Conservation (phyloP, 1,284 basidiomycete species). For the Ganoderma lucidum region DNA sequence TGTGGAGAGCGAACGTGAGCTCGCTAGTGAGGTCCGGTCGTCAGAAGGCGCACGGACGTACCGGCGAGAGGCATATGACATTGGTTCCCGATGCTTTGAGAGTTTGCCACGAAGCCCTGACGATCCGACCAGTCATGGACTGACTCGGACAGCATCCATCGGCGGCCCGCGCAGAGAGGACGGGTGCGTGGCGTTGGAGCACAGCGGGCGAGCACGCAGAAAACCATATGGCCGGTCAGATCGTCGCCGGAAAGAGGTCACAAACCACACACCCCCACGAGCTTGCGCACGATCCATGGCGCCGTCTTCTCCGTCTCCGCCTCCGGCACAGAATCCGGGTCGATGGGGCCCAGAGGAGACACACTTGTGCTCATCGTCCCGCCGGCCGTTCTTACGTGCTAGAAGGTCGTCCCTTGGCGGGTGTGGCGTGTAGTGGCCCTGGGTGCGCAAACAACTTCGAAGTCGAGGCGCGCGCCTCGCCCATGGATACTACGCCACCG, state of each 20-base stretch:
- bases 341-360: slow-evolving; percentile 61
- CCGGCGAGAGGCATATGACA: slow-evolving; percentile 68
- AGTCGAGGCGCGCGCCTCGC: not conserved
- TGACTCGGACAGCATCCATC: slow-evolving; percentile 32
- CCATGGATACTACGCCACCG: slow-evolving; percentile 8
- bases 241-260: slow-evolving; percentile 3
- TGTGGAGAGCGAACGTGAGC: slow-evolving; percentile 8
- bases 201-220: slow-evolving; percentile 10
- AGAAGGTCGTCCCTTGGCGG: slow-evolving; percentile 5
- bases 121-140: slow-evolving; percentile 72
- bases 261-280: slow-evolving; percentile 59
- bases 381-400: not conserved
- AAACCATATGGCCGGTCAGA: slow-evolving; percentile 16
- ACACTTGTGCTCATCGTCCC: slow-evolving; percentile 30
- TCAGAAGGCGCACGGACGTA: slow-evolving; percentile 41
- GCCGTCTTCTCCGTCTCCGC: slow-evolving; percentile 62
- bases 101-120: slow-evolving; percentile 72
- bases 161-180: not conserved
- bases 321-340: slow-evolving; percentile 55
- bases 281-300: slow-evolving; percentile 70
- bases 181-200: slow-evolving; percentile 5
- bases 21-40: slow-evolving; percentile 14
- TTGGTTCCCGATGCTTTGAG: slow-evolving; percentile 66
- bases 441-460: slow-evolving; percentile 5
- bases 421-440: slow-evolving; percentile 5